Percentiles rank a stretch among this genome's conserved stretches.
Conservation (phyloP, 768 basidiomycete genomes). For the Leccinum imitatum region DNA sequence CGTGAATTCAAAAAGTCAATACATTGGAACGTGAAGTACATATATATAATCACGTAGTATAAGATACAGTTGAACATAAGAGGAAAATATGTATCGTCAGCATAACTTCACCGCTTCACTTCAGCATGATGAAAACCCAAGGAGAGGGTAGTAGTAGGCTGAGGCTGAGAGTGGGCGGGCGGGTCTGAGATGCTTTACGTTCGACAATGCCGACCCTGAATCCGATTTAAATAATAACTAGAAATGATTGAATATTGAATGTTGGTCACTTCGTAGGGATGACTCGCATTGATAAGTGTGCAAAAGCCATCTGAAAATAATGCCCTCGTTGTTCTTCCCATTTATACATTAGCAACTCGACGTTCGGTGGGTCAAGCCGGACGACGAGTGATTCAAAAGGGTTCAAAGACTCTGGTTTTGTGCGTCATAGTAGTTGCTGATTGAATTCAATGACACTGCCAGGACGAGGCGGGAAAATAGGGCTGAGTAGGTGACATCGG, state of each 20-base stretch:
- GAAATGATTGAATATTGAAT: background rate
- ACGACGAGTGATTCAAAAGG: constrained; percentile 49
- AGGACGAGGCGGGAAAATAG: background rate
- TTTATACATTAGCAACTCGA: constrained; percentile 48
- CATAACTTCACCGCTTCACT: too few relatives aligned
- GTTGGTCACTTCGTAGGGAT: background rate
- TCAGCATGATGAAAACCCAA: too few relatives aligned
- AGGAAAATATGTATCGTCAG: too few relatives aligned
- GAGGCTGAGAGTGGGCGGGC: too few relatives aligned
- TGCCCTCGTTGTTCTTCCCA: constrained; percentile 49
- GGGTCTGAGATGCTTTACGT: too few relatives aligned
- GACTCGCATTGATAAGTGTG: background rate
- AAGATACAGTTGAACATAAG: too few relatives aligned
- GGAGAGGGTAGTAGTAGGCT: too few relatives aligned
- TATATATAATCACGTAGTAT: too few relatives aligned
- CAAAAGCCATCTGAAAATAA: constrained; percentile 54
- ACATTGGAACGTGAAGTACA: too few relatives aligned
- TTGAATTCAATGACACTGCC: background rate
- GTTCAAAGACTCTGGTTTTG: constrained; percentile 1
- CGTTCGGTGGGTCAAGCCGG: constrained; percentile 42
- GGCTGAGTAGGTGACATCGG: background rate
- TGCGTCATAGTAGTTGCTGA: background rate
- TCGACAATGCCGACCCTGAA: too few relatives aligned
- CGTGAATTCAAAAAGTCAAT: too few relatives aligned
- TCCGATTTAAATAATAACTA: too few relatives aligned